These are phyloP conservation scores for Magnusiomyces clavatus DNA, from an alignment of 1,139 yeast genomes.

Conservation along the genomic window DNA sequence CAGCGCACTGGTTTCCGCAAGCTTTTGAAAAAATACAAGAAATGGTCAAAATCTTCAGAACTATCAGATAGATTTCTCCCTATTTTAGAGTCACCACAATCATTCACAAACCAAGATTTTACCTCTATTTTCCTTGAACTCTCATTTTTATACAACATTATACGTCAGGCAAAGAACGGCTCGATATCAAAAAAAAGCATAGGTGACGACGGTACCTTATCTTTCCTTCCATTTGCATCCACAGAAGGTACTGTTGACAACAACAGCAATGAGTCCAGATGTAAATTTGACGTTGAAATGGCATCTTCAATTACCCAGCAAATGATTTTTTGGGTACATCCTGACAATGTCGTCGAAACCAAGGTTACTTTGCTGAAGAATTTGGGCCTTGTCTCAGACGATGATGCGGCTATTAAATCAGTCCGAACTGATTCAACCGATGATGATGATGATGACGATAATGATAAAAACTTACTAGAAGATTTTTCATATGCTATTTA, in stretches of 20 bases:
- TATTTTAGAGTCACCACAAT: conserved; percentile 34
- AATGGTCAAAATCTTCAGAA: conserved; percentile 42
- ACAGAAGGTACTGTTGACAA: conserved; percentile 9
- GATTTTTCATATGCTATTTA: conserved; percentile 13
- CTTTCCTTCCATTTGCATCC: conserved; percentile 5
- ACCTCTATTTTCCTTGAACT: conserved; percentile 57
- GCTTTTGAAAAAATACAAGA: conserved; percentile 68
- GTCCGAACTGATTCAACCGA: background rate
- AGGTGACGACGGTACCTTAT: no score
- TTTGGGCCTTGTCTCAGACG: conserved; percentile 24
- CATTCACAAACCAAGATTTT: conserved; percentile 60
- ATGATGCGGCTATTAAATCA: background rate
- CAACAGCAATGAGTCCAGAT: conserved; percentile 21
- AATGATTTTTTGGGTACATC: conserved; percentile 36
- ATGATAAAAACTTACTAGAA: conserved; percentile 19
- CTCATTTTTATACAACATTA: conserved; percentile 48
- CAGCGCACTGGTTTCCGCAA: conserved; percentile 80
- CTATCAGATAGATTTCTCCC: conserved; percentile 30
- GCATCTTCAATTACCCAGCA: conserved; percentile 25
- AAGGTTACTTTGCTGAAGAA: conserved; percentile 32
- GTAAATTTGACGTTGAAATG: conserved; percentile 36
- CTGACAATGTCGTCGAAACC: conserved; percentile 34
- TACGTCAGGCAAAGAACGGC: conserved; percentile 28
- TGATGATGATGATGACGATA: background rate
- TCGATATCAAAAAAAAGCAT: conserved; percentile 2